phyloP scores from a whole-genome alignment of 1,139 yeast species.

The Candida albicans region DNA sequence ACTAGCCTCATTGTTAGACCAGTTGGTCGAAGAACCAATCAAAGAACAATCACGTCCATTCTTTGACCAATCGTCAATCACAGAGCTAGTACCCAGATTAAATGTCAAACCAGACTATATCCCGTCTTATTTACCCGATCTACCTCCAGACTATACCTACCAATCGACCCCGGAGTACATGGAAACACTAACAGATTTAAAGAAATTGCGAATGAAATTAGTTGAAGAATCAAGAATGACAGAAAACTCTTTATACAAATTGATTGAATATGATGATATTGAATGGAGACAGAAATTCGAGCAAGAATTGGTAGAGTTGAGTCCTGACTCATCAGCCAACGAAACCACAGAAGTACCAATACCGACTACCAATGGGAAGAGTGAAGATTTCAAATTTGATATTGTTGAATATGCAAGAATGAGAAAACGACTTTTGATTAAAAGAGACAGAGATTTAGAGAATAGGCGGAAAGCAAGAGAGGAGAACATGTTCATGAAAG shows the following conservation, averaged over 20 bases:
- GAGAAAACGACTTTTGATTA: conserved; percentile 31
- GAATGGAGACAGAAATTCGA: conserved; percentile 34
- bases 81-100: conserved; percentile 56
- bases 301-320: conserved; percentile 18
- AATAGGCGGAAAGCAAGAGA: conserved; percentile 21
- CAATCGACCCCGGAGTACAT: conserved; percentile 70
- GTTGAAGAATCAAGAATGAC: conserved; percentile 81
- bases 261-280: conserved; percentile 47
- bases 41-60: conserved; percentile 37
- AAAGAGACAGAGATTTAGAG: conserved; percentile 17
- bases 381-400: conserved; percentile 39
- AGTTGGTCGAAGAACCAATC: background rate
- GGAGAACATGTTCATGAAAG: conserved; percentile 43
- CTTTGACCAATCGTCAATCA: conserved; percentile 51
- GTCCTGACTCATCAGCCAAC: conserved; percentile 21
- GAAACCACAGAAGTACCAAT: conserved; percentile 15
- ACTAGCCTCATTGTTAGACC: conserved; percentile 4
- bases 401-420: conserved; percentile 55
- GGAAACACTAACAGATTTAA: conserved; percentile 68
- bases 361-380: conserved; percentile 1
- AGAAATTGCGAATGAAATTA: conserved; percentile 63
- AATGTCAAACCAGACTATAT: conserved; percentile 52
- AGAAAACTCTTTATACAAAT: conserved; percentile 68
- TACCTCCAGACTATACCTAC: conserved; percentile 93
- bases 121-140: conserved; percentile 76